Evolutionary conservation across 495 filamentous ascomycete genomes (phyloP).

Genomic region (Aspergillus avenaceus): DNA sequence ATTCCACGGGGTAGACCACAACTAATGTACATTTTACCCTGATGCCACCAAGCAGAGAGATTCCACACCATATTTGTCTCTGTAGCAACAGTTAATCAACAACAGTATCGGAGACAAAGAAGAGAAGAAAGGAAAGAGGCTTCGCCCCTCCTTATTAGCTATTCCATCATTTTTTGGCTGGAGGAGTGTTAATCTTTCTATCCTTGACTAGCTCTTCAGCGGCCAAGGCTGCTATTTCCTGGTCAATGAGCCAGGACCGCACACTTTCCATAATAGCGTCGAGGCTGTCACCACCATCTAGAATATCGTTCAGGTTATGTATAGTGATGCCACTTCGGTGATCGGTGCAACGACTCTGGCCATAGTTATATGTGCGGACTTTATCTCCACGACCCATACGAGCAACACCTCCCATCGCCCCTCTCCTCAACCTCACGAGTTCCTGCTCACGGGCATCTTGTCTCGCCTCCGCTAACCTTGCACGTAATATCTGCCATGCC

Average conservation of each 20-base stretch:
- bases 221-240: conserved; percentile 68
- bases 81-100: background rate
- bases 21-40: background rate
- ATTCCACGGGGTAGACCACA: background rate
- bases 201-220: conserved; percentile 36
- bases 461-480: conserved; percentile 73
- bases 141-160: background rate
- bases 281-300: conserved; percentile 66
- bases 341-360: conserved; percentile 90
- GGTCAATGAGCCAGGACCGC: conserved; percentile 69
- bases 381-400: conserved; percentile 89
- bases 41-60: background rate
- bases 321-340: conserved; percentile 81
- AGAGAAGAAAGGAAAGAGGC: too few relatives aligned
- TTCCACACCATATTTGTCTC: background rate
- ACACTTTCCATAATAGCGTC: conserved; percentile 80
- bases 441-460: conserved; percentile 85
- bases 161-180: conserved; percentile 1
- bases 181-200: conserved; percentile 12
- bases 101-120: background rate
- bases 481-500: conserved; percentile 81
- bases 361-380: conserved; percentile 92
- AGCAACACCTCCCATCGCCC: conserved; percentile 68
- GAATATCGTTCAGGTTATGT: conserved; percentile 76
- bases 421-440: conserved; percentile 64